These are phyloP conservation scores for Tubosaeta sp. DNA, from an alignment of 768 basidiomycete genomes.

Conservation along the genomic window DNA sequence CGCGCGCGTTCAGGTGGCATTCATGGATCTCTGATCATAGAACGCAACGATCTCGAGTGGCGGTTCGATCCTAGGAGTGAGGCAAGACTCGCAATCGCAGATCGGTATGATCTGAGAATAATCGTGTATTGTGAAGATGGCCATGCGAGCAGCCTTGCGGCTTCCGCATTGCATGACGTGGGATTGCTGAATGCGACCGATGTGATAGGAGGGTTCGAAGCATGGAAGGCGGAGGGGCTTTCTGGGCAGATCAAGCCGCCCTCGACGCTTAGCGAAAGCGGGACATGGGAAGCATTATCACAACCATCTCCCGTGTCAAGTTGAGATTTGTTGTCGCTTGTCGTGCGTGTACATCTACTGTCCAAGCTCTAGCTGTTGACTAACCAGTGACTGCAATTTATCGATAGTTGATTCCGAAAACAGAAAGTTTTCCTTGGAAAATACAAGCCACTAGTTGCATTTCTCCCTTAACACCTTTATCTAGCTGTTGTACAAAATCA, in stretches of 20 bases:
- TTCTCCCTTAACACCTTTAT: background rate
- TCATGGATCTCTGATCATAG: constrained; percentile 65
- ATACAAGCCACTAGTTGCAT: background rate
- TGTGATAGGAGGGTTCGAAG: constrained; percentile 68
- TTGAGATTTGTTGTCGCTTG: constrained; percentile 4
- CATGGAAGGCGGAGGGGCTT: constrained; percentile 66
- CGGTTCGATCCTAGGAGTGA: constrained; percentile 67
- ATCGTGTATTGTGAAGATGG: constrained; percentile 78
- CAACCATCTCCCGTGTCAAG: constrained; percentile 25
- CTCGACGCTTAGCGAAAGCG: constrained; percentile 25
- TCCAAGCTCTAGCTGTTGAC: background rate
- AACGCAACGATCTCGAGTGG: constrained; percentile 78
- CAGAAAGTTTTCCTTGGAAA: background rate
- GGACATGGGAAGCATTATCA: constrained; percentile 29
- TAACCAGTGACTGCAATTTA: background rate
- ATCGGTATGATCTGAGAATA: constrained; percentile 69
- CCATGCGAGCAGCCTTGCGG: constrained; percentile 68
- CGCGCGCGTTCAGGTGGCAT: constrained; percentile 56
- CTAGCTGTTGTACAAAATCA: background rate
- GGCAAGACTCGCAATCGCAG: constrained; percentile 58
- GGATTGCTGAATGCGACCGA: constrained; percentile 75
- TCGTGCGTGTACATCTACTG: constrained; percentile 3
- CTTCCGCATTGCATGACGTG: constrained; percentile 61
- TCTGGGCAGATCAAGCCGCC: constrained; percentile 45
- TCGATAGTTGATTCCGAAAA: background rate